Evolutionary conservation across 768 basidiomycete species (phyloP).

Genomic region (Naganishia onofrii): DNA sequence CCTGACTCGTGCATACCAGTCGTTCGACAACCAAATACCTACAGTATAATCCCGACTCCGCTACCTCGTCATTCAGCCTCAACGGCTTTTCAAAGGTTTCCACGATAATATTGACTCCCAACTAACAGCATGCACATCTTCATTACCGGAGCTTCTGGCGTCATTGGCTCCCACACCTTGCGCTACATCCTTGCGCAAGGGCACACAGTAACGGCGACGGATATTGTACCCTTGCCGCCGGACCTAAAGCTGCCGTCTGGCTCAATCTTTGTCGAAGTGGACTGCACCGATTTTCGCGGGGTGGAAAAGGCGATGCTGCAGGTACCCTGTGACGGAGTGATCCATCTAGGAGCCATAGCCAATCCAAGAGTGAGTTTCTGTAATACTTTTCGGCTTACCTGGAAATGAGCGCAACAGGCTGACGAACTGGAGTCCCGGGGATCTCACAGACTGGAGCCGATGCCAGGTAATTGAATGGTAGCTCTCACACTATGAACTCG

Average conservation of each 20-base stretch:
- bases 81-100: not conserved
- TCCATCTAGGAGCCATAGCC: constrained; percentile 46
- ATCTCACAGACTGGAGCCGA: constrained; percentile 4
- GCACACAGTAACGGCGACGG: constrained; percentile 39
- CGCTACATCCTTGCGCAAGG: constrained; percentile 17
- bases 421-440: too few relatives aligned
- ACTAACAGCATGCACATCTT: constrained; percentile 13
- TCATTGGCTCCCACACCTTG: constrained; percentile 11
- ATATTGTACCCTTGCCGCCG: constrained; percentile 34
- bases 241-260: constrained; percentile 3
- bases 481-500: too few relatives aligned
- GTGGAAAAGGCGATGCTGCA: constrained; percentile 23
- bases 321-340: constrained; percentile 39
- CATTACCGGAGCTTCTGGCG: not conserved
- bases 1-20: too few relatives aligned
- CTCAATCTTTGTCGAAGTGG: constrained; percentile 10
- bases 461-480: not conserved
- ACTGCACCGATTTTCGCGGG: constrained; percentile 30
- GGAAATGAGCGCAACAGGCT: not conserved
- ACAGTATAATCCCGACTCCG: too few relatives aligned
- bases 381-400: not conserved
- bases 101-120: not conserved
- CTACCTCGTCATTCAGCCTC: not conserved
- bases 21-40: too few relatives aligned
- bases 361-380: constrained; percentile 25